Base-by-base conservation (phyloP, 768 basidiomycete species). In the Suillus hirtellus region DNA sequence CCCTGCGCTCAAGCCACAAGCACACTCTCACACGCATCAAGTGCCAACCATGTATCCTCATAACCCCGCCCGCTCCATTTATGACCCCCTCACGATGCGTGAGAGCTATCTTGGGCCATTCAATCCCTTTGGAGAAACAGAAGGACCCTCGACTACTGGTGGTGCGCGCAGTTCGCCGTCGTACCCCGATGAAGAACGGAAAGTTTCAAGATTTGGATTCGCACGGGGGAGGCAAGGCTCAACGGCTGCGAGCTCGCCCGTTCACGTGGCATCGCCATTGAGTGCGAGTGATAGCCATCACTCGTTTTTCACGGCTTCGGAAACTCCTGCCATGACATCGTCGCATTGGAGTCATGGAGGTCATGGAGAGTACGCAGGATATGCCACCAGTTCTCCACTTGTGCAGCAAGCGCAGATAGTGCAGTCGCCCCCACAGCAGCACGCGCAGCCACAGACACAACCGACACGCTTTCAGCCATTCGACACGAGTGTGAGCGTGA, bases 151-250 rank as follows among this genome's bases (percentile, higher is more conserved):
- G 31, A 69, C 63, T 68, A 65, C 34, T 66, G 68, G 63, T 64
- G 53, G 65, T 71, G 66, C 78, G 46, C 74, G 79, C n/a, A 66
- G 72, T 56, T 69, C 66, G 35, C 78, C 82, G 11, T 77, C 81
- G 0, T 68, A 84, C 64, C 86, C 87, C 60, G 90, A 92, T 53
- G 71, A 79, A 4, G 77, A 77, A 53, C 80, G 89, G 67, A 89
- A 88, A 68, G 83, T 92, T 34, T 93, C 92, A 9, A 83, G 92
- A 17, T 93, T 93, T 75, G 89, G 87, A 24, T 93, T 93, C 70
- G 92, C 92, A 17, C 83, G 89, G 27, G 88, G 89, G 27, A 84
- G 85, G 52, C 87, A 86, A 65, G 82, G 81, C 0, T 86, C 89
- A 9, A 82, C 82, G 11, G 72, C 77, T 50, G 71, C 88, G 4